Percentiles rank a stretch among this genome's conserved stretches.
Conservation (phyloP, 352 stramenopile genomes). For the Globisporangium echinulatum region DNA sequence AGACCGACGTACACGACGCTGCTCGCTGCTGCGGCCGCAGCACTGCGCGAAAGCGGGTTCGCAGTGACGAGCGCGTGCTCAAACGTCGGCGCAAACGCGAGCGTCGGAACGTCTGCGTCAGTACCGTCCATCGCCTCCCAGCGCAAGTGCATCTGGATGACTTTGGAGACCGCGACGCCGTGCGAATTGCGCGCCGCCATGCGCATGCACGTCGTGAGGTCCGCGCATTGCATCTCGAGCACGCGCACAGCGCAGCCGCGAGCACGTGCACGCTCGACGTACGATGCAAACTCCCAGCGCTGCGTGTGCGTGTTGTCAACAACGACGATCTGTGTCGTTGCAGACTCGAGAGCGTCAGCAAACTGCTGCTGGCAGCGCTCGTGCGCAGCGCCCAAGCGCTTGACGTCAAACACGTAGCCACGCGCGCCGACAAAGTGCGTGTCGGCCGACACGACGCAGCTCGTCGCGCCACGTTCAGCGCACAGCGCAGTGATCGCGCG, state of each 20-base stretch:
- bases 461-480: constrained; percentile 14
- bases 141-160: constrained; percentile 64
- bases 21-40: constrained; percentile 9
- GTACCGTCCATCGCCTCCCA: constrained; percentile 12
- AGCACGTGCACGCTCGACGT: constrained; percentile 29
- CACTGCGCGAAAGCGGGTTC: constrained; percentile 48
- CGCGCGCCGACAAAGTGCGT: constrained; percentile 53
- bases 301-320: constrained; percentile 76
- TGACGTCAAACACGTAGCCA: constrained; percentile 61
- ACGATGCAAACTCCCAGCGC: constrained; percentile 58
- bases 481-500: constrained; percentile 37
- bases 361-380: constrained; percentile 39
- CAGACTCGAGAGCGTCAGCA: constrained; percentile 18
- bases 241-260: constrained; percentile 23
- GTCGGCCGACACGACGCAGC: constrained; percentile 54
- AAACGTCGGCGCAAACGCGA: constrained; percentile 40
- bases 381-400: constrained; percentile 40
- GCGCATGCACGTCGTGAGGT: constrained; percentile 35
- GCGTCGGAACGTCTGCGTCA: constrained; percentile 33
- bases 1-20: constrained; percentile 44
- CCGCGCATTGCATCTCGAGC: constrained; percentile 50
- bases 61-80: constrained; percentile 25
- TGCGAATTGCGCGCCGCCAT: constrained; percentile 68
- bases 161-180: constrained; percentile 47
- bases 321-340: constrained; percentile 27